Conservation (phyloP, 306 rosid genomes). For the Glycine tomentella region DNA sequence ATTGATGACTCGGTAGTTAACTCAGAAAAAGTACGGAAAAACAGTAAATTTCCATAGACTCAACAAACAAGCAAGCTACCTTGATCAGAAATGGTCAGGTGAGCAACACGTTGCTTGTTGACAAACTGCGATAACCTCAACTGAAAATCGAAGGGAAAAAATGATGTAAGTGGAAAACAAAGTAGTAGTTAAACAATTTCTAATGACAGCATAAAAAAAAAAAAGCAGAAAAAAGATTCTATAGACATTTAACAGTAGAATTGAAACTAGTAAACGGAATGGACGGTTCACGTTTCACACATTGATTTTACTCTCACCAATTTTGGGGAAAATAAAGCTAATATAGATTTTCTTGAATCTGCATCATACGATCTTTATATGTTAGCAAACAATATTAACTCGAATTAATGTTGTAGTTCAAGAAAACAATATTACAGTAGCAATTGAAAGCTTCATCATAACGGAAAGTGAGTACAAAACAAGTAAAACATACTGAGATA, state of each 20-base stretch:
- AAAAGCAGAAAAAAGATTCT: not conserved
- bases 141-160: constrained; percentile 62
- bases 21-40: constrained; percentile 3
- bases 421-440: too few species aligned
- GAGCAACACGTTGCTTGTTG: constrained; percentile 54
- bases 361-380: too few species aligned
- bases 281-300: not conserved
- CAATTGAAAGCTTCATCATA: too few species aligned
- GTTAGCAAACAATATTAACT: too few species aligned
- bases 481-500: too few species aligned
- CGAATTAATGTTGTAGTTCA: too few species aligned
- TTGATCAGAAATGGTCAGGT: constrained; percentile 54
- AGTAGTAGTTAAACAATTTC: not conserved
- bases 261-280: not conserved
- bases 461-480: too few species aligned
- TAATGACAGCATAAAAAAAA: constrained; percentile 26
- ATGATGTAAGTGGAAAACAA: constrained; percentile 33
- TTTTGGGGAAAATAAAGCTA: too few species aligned
- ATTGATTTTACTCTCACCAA: too few species aligned
- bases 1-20: constrained; percentile 26
- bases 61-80: constrained; percentile 60
- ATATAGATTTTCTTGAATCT: too few species aligned
- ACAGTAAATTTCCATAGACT: constrained; percentile 3
- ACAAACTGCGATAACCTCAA: constrained; percentile 58
- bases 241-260: not conserved